A percentile compares a stretch with the other conserved stretches of the same genome.
Conservation (phyloP, 768 basidiomycete species). For the Termitomyces sp. region DNA sequence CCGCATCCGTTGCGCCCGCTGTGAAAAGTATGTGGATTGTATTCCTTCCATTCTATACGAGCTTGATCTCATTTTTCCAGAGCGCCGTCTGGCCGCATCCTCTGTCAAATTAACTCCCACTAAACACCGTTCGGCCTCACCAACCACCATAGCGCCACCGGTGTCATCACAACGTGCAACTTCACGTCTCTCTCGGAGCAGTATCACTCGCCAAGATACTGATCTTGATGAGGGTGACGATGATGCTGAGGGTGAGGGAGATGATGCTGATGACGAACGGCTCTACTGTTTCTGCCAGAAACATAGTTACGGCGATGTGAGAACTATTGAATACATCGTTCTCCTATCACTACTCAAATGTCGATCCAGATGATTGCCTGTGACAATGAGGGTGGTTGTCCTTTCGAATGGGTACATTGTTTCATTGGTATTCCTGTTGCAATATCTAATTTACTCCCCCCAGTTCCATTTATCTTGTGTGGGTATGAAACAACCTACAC, state of each 20-base stretch:
- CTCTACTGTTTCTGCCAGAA: conserved; percentile 50
- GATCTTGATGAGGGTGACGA: conserved; percentile 37
- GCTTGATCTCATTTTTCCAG: conserved; percentile 17
- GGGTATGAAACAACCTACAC: conserved; percentile 41
- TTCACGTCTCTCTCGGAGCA: conserved; percentile 44
- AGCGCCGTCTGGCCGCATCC: conserved; percentile 33
- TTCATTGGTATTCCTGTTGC: not conserved
- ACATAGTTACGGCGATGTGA: conserved; percentile 45
- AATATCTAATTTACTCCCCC: not conserved
- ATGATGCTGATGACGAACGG: conserved; percentile 41
- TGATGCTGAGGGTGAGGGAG: conserved; percentile 34
- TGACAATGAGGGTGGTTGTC: conserved; percentile 59
- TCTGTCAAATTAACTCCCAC: conserved; percentile 40
- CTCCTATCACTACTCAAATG: not conserved
- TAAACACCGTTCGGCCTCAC: conserved; percentile 39
- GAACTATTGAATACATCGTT: conserved; percentile 8
- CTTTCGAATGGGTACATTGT: conserved; percentile 61
- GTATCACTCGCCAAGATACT: conserved; percentile 26
- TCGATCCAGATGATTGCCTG: conserved; percentile 60
- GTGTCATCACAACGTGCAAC: conserved; percentile 29
- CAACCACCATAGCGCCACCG: conserved; percentile 26
- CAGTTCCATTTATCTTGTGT: conserved; percentile 64
- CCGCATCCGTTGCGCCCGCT: conserved; percentile 23
- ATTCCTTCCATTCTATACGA: not conserved
- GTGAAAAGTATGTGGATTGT: conserved; percentile 33